phyloP scores from a whole-genome alignment of 2,329 filamentous ascomycete species.

The Paecilomyces niveus region DNA sequence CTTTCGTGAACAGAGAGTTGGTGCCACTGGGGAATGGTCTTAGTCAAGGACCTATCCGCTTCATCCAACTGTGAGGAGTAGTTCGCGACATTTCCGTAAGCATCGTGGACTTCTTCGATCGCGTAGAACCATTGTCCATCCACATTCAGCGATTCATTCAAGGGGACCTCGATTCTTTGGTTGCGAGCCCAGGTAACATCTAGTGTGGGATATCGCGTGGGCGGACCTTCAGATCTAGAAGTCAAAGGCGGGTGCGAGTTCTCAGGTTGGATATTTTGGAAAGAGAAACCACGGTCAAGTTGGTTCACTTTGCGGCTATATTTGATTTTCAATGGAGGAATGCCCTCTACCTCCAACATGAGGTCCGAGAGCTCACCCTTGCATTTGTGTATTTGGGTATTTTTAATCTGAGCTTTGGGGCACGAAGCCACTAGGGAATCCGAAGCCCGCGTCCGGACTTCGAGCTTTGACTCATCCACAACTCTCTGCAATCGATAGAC shows the following conservation, averaged over 20 bases:
- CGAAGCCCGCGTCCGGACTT: conserved; percentile 69
- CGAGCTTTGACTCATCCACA: conserved; percentile 86
- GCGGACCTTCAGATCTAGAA: conserved; percentile 51
- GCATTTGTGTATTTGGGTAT: conserved; percentile 62
- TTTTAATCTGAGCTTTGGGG: conserved; percentile 68
- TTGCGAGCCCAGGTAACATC: conserved; percentile 71
- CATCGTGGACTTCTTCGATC: conserved; percentile 87
- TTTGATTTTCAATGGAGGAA: conserved; percentile 82
- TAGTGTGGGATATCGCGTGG: conserved; percentile 47
- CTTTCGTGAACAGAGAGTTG: conserved; percentile 81
- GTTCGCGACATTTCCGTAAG: conserved; percentile 74
- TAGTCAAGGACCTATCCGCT: conserved; percentile 53
- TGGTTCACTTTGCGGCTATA: conserved; percentile 85
- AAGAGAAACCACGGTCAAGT: conserved; percentile 75
- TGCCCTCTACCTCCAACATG: conserved; percentile 74
- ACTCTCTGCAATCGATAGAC: conserved; percentile 81
- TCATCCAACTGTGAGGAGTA: conserved; percentile 62
- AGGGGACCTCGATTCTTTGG: conserved; percentile 66
- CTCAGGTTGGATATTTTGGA: conserved; percentile 89
- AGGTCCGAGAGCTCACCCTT: conserved; percentile 82
- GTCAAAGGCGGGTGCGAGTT: conserved; percentile 68
- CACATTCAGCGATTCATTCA: conserved; percentile 81
- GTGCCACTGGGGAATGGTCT: conserved; percentile 61
- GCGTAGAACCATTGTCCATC: conserved; percentile 83
- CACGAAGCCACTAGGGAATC: conserved; percentile 82